phyloP scores from a whole-genome alignment of 768 basidiomycete genomes.

The Cyclocybe cylindracea region DNA sequence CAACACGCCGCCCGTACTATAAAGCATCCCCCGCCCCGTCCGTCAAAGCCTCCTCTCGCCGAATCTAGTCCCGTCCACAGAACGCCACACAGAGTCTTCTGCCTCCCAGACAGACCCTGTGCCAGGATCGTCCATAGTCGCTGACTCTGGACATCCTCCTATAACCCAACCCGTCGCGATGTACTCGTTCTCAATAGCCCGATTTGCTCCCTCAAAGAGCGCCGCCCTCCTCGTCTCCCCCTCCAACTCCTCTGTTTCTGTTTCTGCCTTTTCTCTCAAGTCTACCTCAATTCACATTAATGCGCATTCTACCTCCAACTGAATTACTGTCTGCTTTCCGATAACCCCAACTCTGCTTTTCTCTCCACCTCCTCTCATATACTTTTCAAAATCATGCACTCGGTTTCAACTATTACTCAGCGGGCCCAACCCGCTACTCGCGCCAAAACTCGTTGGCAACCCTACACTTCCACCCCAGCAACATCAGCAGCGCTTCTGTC shows the following conservation, averaged over 20 bases:
- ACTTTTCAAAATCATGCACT: slow-evolving; percentile 34
- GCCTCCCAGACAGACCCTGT: slow-evolving; percentile 38
- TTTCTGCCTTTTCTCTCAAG: slow-evolving; percentile 1
- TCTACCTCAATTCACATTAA: slow-evolving; percentile 25
- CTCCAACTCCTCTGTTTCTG: slow-evolving; percentile 10
- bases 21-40: slow-evolving; percentile 8
- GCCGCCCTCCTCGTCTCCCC: slow-evolving; percentile 14
- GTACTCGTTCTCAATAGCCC: slow-evolving; percentile 27
- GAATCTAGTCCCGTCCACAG: slow-evolving; percentile 1
- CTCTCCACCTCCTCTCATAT: slow-evolving; percentile 26
- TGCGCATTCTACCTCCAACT: slow-evolving; percentile 36
- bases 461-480: slow-evolving; percentile 55
- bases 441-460: slow-evolving; percentile 78
- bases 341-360: slow-evolving; percentile 29
- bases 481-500: slow-evolving; percentile 33
- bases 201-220: slow-evolving; percentile 25
- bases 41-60: not conserved
- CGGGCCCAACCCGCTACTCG: slow-evolving; percentile 70
- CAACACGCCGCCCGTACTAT: slow-evolving; percentile 7
- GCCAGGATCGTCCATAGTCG: slow-evolving; percentile 47
- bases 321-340: slow-evolving; percentile 23
- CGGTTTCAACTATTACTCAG: slow-evolving; percentile 58
- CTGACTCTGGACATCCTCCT: slow-evolving; percentile 39
- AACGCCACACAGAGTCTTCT: slow-evolving; percentile 22
- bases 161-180: slow-evolving; percentile 37